phyloP scores from a whole-genome alignment of 805 yeast genomes.

The Suhomyces prunicola region DNA sequence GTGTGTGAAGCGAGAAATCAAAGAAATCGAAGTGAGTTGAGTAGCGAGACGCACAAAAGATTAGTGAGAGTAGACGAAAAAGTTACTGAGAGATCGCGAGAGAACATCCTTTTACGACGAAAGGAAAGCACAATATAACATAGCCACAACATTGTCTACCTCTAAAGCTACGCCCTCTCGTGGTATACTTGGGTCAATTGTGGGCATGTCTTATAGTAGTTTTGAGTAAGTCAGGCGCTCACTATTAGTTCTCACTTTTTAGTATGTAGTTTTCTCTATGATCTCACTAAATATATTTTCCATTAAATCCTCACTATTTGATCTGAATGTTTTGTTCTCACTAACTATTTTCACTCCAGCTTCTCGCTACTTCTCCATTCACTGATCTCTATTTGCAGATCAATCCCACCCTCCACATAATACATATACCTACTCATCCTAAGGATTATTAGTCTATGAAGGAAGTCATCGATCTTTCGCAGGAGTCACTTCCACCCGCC shows the following conservation, averaged over 20 bases:
- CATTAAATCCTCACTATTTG: background rate
- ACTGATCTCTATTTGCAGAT: background rate
- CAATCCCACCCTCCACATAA: background rate
- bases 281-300: no score
- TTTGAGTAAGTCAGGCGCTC: no score
- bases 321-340: background rate
- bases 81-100: background rate
- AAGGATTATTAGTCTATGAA: background rate
- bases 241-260: no score
- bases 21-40: background rate
- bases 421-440: no score
- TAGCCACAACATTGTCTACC: background rate
- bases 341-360: background rate
- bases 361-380: background rate
- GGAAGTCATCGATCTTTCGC: slow-evolving; percentile 9
- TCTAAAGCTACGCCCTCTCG: background rate
- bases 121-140: no score
- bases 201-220: no score
- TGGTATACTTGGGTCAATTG: background rate
- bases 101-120: no score
- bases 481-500: slow-evolving; percentile 1
- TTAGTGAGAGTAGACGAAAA: background rate
- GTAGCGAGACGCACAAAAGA: background rate
- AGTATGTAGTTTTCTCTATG: no score
- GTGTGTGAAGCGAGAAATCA: background rate